Evolutionary conservation across 164 flowering plant species (phyloP).

Genomic region (Saururus chinensis): DNA sequence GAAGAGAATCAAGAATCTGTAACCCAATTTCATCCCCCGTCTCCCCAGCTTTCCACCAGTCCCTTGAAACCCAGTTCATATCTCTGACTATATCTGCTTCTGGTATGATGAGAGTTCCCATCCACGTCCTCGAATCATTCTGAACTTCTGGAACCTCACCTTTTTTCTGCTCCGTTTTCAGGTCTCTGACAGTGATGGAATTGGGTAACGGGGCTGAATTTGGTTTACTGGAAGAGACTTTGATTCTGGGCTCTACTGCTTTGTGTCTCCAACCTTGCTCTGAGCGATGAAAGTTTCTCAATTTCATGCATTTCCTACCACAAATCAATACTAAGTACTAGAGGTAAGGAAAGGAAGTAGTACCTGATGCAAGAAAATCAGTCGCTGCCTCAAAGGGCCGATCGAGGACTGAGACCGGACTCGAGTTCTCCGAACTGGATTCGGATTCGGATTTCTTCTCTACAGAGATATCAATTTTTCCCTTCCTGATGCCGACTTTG

Average conservation of each 20-base stretch:
- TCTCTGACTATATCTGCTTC: slow-evolving; percentile 24
- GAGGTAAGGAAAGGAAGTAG: neutral
- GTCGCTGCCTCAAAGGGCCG: slow-evolving; percentile 7
- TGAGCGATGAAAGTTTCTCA: neutral
- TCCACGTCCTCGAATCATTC: slow-evolving; percentile 16
- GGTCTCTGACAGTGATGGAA: slow-evolving; percentile 2
- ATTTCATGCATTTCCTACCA: too few relatives aligned
- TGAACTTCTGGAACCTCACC: neutral
- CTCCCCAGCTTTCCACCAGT: slow-evolving; percentile 21
- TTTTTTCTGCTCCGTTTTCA: neutral
- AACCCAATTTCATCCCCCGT: slow-evolving; percentile 25
- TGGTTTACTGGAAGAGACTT: slow-evolving; percentile 22
- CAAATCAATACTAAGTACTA: too few relatives aligned
- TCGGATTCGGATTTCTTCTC: slow-evolving; percentile 17
- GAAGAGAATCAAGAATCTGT: slow-evolving; percentile 33
- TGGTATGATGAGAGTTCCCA: slow-evolving; percentile 24
- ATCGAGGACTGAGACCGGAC: slow-evolving; percentile 82
- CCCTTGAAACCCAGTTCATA: slow-evolving; percentile 26
- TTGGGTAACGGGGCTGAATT: neutral
- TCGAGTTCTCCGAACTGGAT: slow-evolving; percentile 47
- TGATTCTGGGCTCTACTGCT: slow-evolving; percentile 20
- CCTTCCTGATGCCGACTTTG: neutral
- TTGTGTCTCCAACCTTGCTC: neutral
- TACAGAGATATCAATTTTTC: neutral
- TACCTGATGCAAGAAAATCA: slow-evolving; percentile 36